A percentile compares a stretch with the other conserved stretches of the same genome.
These are phyloP conservation scores for Podila epicladia DNA, from an alignment of 192 early-diverging fungal species.

Conservation along the genomic window DNA sequence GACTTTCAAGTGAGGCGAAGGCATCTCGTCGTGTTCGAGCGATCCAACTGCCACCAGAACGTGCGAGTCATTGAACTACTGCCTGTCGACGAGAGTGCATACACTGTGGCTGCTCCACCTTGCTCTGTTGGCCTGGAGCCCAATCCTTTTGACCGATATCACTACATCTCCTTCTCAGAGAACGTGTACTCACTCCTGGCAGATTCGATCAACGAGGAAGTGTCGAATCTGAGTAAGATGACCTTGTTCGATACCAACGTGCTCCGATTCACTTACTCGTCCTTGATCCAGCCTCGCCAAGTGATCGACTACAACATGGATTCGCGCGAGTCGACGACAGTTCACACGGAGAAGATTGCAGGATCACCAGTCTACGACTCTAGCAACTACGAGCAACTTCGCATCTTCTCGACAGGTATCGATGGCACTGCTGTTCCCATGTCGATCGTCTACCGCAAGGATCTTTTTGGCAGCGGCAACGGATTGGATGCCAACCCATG, in stretches of 20 bases:
- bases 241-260: slow-evolving; percentile 54
- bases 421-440: slow-evolving; percentile 64
- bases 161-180: slow-evolving; percentile 69
- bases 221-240: slow-evolving; percentile 58
- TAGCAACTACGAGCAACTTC: slow-evolving; percentile 53
- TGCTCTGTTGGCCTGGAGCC: slow-evolving; percentile 21
- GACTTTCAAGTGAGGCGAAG: slow-evolving; percentile 63
- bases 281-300: slow-evolving; percentile 58
- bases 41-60: slow-evolving; percentile 70
- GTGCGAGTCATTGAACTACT: slow-evolving; percentile 63
- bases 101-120: slow-evolving; percentile 18
- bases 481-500: slow-evolving; percentile 57
- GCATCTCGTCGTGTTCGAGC: slow-evolving; percentile 66
- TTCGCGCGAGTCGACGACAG: slow-evolving; percentile 30
- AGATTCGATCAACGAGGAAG: slow-evolving; percentile 60
- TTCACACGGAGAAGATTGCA: slow-evolving; percentile 37
- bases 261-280: slow-evolving; percentile 57
- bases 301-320: slow-evolving; percentile 74
- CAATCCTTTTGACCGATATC: slow-evolving; percentile 56
- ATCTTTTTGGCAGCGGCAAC: slow-evolving; percentile 38
- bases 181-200: slow-evolving; percentile 61
- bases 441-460: slow-evolving; percentile 66
- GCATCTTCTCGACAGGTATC: slow-evolving; percentile 54
- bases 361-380: slow-evolving; percentile 50
- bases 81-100: not conserved